Percentiles rank a stretch among this genome's conserved stretches.
Conservation (phyloP, 2,329 filamentous ascomycete species). For the Diplodia intermedia region DNA sequence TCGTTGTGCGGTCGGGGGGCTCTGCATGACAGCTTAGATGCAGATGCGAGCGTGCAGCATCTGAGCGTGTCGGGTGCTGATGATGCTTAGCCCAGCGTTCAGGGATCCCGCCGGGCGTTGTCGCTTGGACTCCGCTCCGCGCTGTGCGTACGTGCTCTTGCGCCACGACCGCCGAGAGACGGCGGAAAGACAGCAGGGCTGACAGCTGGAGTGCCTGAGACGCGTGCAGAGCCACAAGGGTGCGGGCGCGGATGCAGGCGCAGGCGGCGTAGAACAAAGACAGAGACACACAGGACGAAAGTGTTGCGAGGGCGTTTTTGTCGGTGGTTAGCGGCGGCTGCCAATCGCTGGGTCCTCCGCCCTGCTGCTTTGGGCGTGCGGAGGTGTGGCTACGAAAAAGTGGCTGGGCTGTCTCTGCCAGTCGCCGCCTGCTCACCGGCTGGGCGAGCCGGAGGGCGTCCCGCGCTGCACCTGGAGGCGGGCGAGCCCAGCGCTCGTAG, state of each 20-base stretch:
- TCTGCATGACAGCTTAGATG: slow-evolving; percentile 33
- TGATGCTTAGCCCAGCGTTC: slow-evolving; percentile 23
- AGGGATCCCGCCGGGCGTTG: slow-evolving; percentile 31
- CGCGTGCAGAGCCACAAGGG: slow-evolving; percentile 15
- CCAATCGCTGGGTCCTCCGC: slow-evolving; percentile 6
- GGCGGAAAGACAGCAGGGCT: slow-evolving; percentile 13
- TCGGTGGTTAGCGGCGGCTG: slow-evolving; percentile 13
- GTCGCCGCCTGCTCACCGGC: background rate
- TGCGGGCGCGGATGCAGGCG: background rate
- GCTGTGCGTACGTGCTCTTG: slow-evolving; percentile 29
- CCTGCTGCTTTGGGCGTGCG: slow-evolving; percentile 20
- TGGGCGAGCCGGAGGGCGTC: slow-evolving; percentile 2
- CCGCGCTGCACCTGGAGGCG: slow-evolving; percentile 8
- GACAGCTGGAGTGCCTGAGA: slow-evolving; percentile 1
- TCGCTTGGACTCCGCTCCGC: slow-evolving; percentile 31
- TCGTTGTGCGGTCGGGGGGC: slow-evolving; percentile 34
- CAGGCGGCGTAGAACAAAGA: slow-evolving; percentile 3
- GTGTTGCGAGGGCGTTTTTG: slow-evolving; percentile 9
- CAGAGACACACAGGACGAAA: slow-evolving; percentile 2
- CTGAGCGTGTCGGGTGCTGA: slow-evolving; percentile 30
- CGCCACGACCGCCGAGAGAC: slow-evolving; percentile 18
- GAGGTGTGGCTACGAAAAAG: slow-evolving; percentile 20
- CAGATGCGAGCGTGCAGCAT: slow-evolving; percentile 26
- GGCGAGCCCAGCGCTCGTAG: slow-evolving; percentile 4
- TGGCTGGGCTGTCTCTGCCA: slow-evolving; percentile 14